Evolutionary conservation across 345 rosid species (phyloP), one percentile per base, ranked within the genome.

Genomic region (Salix exigua): DNA sequence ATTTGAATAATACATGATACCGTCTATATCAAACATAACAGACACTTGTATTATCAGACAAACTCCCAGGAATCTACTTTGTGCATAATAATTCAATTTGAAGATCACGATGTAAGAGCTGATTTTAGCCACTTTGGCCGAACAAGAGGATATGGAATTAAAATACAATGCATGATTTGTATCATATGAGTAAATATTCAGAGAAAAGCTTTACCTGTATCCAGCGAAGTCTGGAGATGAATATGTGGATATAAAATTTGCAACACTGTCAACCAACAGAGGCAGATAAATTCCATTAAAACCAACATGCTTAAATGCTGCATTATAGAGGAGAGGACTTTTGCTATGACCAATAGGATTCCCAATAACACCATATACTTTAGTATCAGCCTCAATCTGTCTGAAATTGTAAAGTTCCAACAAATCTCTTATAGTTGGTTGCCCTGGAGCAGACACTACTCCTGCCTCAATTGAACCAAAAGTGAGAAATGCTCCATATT

Each of bases 271-370:
- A 21, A 87, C 90, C 84, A 88, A 78, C 80, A 88, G 73, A 66
- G 89, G 90, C 10, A 88, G 79, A 80, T 87, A 90, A 33, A 88
- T 79, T 77, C 94, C 89, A 79, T 90, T 79, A 67, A 87, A 90
- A 63, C 83, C 78, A 9, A 86, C 82, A 0, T 86, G 83, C 73
- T 75, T 84, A 63, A 90, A 88, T 71, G 94, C 84, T 7, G 86
- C 76, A 64, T 90, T 90, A 78, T 86, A 86, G 30, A 90, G 83
- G 73, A 79, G 88, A 74, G 94, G 89, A 76, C 88, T 83, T 82
- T 89, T 89, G 90, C 89, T 89, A 82, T 89, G 93, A 73, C 90
- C 80, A 74, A 88, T 77, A 60, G 93, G 90, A 12, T 88, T 89
- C 73, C 93, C 93, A 70, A 88, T 88, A 25, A 89, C 84, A n/a